phyloP scores from a whole-genome alignment of 164 flowering plant species.

The Chimonanthus salicifolius region DNA sequence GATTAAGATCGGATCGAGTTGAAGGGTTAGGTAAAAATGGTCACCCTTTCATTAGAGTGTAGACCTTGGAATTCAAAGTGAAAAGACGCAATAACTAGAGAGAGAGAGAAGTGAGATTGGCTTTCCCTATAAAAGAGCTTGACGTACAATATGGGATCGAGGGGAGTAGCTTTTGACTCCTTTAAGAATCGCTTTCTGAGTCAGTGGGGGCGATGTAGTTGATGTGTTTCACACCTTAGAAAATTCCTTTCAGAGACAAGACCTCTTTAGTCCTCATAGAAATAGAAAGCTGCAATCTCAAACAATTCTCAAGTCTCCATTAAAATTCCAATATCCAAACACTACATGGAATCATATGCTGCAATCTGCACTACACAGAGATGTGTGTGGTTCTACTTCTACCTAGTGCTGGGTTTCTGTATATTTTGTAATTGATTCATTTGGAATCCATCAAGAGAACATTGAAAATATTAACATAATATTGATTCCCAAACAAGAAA shows the following conservation, averaged over 20 bases:
- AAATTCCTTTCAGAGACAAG: neutral
- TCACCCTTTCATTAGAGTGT: too few relatives aligned
- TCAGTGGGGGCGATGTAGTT: neutral
- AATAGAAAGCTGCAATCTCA: constrained; percentile 2
- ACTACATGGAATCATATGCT: too few relatives aligned
- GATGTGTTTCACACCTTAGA: neutral
- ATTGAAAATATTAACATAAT: too few relatives aligned
- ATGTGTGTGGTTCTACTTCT: neutral
- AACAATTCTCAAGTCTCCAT: neutral
- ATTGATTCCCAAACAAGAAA: too few relatives aligned
- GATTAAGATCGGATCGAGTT: too few relatives aligned
- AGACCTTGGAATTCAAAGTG: too few relatives aligned
- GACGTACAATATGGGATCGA: neutral
- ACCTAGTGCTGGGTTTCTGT: neutral
- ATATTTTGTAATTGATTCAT: too few relatives aligned
- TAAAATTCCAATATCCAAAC: neutral
- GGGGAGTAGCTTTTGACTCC: neutral
- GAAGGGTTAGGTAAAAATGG: too few relatives aligned
- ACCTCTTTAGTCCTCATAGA: neutral
- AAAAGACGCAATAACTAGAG: neutral
- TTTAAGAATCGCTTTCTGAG: neutral
- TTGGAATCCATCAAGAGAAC: too few relatives aligned
- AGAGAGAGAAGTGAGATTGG: neutral
- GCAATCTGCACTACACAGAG: too few relatives aligned
- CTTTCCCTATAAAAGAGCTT: neutral